Base-by-base conservation (phyloP, 2,329 filamentous ascomycete genomes). In the Fusarium sp. region DNA sequence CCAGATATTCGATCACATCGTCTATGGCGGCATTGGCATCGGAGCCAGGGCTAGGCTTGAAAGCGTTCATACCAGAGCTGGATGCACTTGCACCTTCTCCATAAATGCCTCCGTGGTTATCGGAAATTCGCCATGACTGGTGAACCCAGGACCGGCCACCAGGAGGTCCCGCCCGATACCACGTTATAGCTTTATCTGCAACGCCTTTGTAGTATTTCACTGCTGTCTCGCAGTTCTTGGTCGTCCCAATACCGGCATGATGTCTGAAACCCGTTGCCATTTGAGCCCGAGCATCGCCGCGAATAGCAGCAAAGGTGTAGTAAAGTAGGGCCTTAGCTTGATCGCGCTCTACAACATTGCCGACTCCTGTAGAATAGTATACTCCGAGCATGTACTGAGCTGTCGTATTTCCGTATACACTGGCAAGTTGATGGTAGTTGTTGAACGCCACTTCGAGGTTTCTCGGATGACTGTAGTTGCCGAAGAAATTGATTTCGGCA, bases 371-470 rank as follows among this genome's bases (percentile, higher is more conserved):
- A 37, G 94, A 94, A 80, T 99, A 95, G 87, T 97, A 96, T 73
- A 99, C 89, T 0, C 93, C 96, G 48, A 98, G 79, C 95, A 99
- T 98, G 80, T 97, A 91, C 79, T 98, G 93, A 3, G 96, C 96
- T 14, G 95, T 97, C 70, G 89, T 91, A 79, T 99, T 98, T 45
- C 95, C 96, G 70, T 91, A 88, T 62, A 90, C 79, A 19, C 86
- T 85, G 4, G 95, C 93, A 56, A 99, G 86, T 65, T 90, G 85
- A 67, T 92, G 85, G 80, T 98, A 99, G 82, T 93, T 88, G 70
- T 87, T 84, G 77, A 97, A 97, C 0, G 96, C 93, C 49, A 88
- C 85, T 31, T 87, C 84, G 72, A 97, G 93, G 77, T 98, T 90
- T 69, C 91, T 87, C 3, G 95, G 94, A 75, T 98, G 88, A 23